phyloP scores from a whole-genome alignment of 306 rosid species.

The Sicyos edulis region DNA sequence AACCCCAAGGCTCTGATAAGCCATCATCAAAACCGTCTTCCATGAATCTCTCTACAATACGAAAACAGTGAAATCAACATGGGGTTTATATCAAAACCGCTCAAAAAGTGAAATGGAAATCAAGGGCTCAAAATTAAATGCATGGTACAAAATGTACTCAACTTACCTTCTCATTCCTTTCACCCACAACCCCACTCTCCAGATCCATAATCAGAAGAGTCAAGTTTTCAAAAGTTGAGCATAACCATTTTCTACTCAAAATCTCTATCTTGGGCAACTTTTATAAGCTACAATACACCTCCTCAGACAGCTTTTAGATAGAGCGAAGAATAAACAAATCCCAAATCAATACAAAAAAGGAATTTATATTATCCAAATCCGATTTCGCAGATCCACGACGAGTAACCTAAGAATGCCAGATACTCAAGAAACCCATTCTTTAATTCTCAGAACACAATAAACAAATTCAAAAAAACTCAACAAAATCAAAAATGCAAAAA shows the following conservation, averaged over 20 bases:
- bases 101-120: slow-evolving; percentile 7
- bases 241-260: slow-evolving; percentile 34
- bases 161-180: slow-evolving; percentile 53
- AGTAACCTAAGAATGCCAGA: slow-evolving; percentile 26
- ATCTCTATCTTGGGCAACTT: slow-evolving; percentile 16
- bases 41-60: slow-evolving; percentile 64
- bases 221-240: slow-evolving; percentile 26
- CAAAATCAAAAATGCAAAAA: slow-evolving; percentile 29
- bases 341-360: neutral
- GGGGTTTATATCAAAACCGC: slow-evolving; percentile 16
- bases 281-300: slow-evolving; percentile 23
- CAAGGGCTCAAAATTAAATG: slow-evolving; percentile 17
- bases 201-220: slow-evolving; percentile 61
- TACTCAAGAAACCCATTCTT: slow-evolving; percentile 28
- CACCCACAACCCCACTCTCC: slow-evolving; percentile 42
- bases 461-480: slow-evolving; percentile 25
- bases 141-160: slow-evolving; percentile 17
- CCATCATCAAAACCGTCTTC: slow-evolving; percentile 67
- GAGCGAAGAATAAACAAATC: neutral
- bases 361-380: slow-evolving; percentile 1
- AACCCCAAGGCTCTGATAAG: slow-evolving; percentile 92
- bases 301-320: slow-evolving; percentile 6
- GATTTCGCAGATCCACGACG: slow-evolving; percentile 36
- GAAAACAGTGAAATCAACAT: slow-evolving; percentile 12
- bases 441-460: neutral